A percentile compares a stretch with the other conserved stretches of the same genome.
These are phyloP conservation scores for Colletotrichum magnum DNA, from an alignment of 2,329 filamentous ascomycete genomes.

Conservation along the genomic window DNA sequence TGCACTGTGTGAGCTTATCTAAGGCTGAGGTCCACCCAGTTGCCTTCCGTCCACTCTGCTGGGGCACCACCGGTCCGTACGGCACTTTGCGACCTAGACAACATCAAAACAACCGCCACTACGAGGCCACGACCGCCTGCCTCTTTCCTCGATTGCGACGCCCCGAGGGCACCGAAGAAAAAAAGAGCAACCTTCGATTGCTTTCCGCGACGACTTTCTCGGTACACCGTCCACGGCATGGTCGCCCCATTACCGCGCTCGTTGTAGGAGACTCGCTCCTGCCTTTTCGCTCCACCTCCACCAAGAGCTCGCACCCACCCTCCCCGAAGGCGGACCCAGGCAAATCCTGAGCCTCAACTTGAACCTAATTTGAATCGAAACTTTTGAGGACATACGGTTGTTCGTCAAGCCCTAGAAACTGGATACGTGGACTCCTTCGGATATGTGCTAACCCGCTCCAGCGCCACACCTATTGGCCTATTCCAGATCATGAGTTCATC, in stretches of 20 bases:
- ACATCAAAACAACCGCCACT: slow-evolving; percentile 28
- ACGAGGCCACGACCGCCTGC: not conserved
- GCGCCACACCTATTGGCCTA: slow-evolving; percentile 33
- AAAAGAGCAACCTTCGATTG: not conserved
- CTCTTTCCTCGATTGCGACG: too few species aligned
- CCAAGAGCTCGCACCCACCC: slow-evolving; percentile 2
- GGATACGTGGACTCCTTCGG: too few species aligned
- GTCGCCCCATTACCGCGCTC: slow-evolving; percentile 17
- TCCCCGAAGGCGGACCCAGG: not conserved
- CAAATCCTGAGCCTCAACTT: not conserved
- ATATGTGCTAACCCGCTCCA: not conserved
- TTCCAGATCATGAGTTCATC: slow-evolving; percentile 36
- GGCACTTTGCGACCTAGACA: slow-evolving; percentile 4
- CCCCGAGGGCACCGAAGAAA: too few species aligned
- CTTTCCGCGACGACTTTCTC: not conserved
- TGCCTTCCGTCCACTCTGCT: slow-evolving; percentile 3
- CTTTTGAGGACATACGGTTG: slow-evolving; percentile 21
- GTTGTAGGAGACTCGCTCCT: slow-evolving; percentile 37
- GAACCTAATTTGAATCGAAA: slow-evolving; percentile 10
- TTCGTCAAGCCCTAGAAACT: slow-evolving; percentile 22
- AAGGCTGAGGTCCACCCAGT: slow-evolving; percentile 15
- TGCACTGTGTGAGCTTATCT: slow-evolving; percentile 39
- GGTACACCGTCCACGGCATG: slow-evolving; percentile 16
- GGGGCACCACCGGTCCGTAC: slow-evolving; percentile 6
- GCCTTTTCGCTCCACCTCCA: slow-evolving; percentile 19